Evolutionary conservation across 2,329 filamentous ascomycete species (phyloP).

Genomic region (Tothia fuscella): DNA sequence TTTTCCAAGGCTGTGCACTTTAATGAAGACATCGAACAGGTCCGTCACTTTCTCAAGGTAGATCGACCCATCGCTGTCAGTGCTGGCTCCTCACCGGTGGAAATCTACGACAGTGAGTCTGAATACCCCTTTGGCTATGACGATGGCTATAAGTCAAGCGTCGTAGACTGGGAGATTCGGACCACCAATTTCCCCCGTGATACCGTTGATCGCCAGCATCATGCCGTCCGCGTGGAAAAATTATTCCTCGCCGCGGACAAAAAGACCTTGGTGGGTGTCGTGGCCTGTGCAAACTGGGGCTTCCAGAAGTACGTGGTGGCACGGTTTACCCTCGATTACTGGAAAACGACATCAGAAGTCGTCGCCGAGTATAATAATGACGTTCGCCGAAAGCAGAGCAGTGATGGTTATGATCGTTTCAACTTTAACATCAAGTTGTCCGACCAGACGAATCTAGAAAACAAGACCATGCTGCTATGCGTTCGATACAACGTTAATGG

Average conservation of each 20-base stretch:
- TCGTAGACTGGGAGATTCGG: slow-evolving; percentile 76
- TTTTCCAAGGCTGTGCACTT: slow-evolving; percentile 98
- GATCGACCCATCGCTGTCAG: slow-evolving; percentile 94
- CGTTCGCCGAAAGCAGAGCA: slow-evolving; percentile 52
- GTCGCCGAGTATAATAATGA: slow-evolving; percentile 77
- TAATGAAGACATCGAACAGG: slow-evolving; percentile 89
- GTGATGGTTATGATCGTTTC: slow-evolving; percentile 72
- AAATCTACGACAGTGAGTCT: slow-evolving; percentile 67
- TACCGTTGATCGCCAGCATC: slow-evolving; percentile 44
- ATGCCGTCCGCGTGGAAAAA: slow-evolving; percentile 69
- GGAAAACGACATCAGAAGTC: slow-evolving; percentile 96
- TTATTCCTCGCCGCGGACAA: slow-evolving; percentile 82
- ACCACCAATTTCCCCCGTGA: slow-evolving; percentile 72
- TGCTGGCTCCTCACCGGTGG: slow-evolving; percentile 81
- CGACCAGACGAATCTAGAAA: slow-evolving; percentile 81
- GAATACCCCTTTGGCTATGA: slow-evolving; percentile 74
- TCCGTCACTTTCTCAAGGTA: slow-evolving; percentile 87
- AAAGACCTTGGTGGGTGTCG: slow-evolving; percentile 69
- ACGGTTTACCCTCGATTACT: slow-evolving; percentile 92
- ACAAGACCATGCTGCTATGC: slow-evolving; percentile 87
- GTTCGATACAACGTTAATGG: slow-evolving; percentile 77
- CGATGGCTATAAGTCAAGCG: slow-evolving; percentile 32
- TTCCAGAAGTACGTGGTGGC: slow-evolving; percentile 86
- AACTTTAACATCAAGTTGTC: slow-evolving; percentile 88
- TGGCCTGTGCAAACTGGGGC: slow-evolving; percentile 76